Evolutionary conservation across 2,329 filamentous ascomycete genomes (phyloP), one percentile per base, ranked within the genome.

Genomic region (Fusarium annulatum): DNA sequence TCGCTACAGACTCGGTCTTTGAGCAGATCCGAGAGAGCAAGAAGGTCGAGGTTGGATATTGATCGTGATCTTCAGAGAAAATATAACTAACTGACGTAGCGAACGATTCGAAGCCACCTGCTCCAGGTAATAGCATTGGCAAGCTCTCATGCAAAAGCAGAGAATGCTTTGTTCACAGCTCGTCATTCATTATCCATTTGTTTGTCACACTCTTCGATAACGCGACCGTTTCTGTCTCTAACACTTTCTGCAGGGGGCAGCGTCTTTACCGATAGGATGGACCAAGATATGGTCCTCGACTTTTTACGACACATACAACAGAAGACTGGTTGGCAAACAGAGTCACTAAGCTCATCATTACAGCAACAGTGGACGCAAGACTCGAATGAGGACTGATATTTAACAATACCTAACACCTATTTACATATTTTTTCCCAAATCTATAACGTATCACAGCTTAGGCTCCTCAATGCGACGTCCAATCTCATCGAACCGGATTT

Each of bases 401-500:
- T 12, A 28, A 39, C 7, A 30, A 30, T 4, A 15, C 11, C 43
- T 28, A 18, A 55, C 34, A 39, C 16, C 11, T 33, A 38, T 23
- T 9, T 21, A 3, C 14, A 7, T 42, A 38, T 26, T 30, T 9
- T 26, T 2, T 16, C 10, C 5, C 16, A 21, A 16, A 19, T 19
- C 2, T 34, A n/a, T 16, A 4, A 28, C 34, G 36, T 19, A 55
- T 63, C 42, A 70, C 41, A 71, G 39, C 61, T 71, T 71, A 16
- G 61, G n/a, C 9, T 56, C 55, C 43, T 72, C 67, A 33, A 72
- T 67, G 16, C 69, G 62, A 18, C 67, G 69, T 7, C 69, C 67
- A 42, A 61, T 64, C 55, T 64, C 65, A 36, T 70, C 69, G 16
- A 72, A 72, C 5, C 55, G n/a, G 30, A 72, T 67, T 45, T 72